Percentiles rank a stretch among this genome's conserved stretches.
These are phyloP conservation scores for Cladosporium austrohemisphaericum DNA, from an alignment of 2,329 filamentous ascomycete genomes.

Conservation along the genomic window DNA sequence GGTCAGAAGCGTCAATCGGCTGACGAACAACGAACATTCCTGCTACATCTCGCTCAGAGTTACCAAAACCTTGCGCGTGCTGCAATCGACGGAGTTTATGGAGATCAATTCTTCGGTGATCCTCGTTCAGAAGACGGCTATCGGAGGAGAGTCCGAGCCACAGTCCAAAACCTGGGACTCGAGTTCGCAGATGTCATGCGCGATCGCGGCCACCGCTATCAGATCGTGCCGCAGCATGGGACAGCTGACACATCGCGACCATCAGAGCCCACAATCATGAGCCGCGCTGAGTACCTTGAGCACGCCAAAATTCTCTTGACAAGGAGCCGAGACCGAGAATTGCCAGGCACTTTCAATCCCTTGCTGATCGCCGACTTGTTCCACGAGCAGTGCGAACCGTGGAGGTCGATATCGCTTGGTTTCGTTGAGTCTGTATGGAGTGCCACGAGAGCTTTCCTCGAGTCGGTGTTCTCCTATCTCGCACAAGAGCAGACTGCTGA, in stretches of 20 bases:
- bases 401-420: slow-evolving; percentile 27
- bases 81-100: slow-evolving; percentile 52
- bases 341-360: slow-evolving; percentile 60
- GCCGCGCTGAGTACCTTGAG: slow-evolving; percentile 2
- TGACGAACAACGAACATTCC: slow-evolving; percentile 47
- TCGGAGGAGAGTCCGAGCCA: slow-evolving; percentile 49
- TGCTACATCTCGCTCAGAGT: slow-evolving; percentile 45
- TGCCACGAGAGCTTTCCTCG: slow-evolving; percentile 33
- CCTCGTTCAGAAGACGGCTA: slow-evolving; percentile 27
- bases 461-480: slow-evolving; percentile 37
- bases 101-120: slow-evolving; percentile 49
- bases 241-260: not conserved
- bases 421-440: slow-evolving; percentile 26
- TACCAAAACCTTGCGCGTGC: slow-evolving; percentile 45
- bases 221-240: slow-evolving; percentile 27
- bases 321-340: slow-evolving; percentile 44
- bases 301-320: not conserved
- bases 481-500: slow-evolving; percentile 38
- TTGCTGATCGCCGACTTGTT: slow-evolving; percentile 59
- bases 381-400: slow-evolving; percentile 58
- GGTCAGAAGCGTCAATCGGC: slow-evolving; percentile 47
- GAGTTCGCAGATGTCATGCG: slow-evolving; percentile 45
- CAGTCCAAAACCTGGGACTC: slow-evolving; percentile 48
- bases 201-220: slow-evolving; percentile 37
- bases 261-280: not conserved